A percentile compares a stretch with the other conserved stretches of the same genome.
phyloP scores from a whole-genome alignment of 306 rosid species.

The Benincasa hispida region DNA sequence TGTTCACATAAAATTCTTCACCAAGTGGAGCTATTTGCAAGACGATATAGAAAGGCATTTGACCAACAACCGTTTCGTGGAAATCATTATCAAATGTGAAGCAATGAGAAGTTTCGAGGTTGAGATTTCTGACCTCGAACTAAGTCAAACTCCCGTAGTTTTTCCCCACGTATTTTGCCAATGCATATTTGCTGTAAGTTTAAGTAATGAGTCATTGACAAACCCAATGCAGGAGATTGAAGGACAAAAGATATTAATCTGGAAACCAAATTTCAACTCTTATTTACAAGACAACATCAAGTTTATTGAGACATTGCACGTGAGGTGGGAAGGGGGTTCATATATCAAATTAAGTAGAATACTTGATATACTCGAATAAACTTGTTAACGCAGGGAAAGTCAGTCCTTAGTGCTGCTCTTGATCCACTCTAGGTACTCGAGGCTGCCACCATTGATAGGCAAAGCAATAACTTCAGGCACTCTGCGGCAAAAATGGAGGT shows the following conservation, averaged over 20 bases:
- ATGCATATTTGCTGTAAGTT: not conserved
- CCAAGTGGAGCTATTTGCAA: not conserved
- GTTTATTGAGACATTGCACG: not conserved
- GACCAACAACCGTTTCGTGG: not conserved
- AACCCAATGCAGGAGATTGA: not conserved
- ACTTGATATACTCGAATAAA: not conserved
- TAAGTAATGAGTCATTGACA: not conserved
- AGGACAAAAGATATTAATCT: not conserved
- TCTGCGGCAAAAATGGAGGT: slow-evolving; percentile 23
- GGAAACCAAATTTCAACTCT: not conserved
- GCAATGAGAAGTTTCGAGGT: not conserved
- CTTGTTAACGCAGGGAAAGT: slow-evolving; percentile 9
- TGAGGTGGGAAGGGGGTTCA: not conserved
- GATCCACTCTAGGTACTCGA: slow-evolving; percentile 68
- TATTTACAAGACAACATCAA: not conserved
- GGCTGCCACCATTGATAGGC: slow-evolving; percentile 76
- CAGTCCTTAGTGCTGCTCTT: slow-evolving; percentile 83
- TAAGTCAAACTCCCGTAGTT: not conserved
- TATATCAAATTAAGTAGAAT: not conserved
- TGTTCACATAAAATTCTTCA: not conserved
- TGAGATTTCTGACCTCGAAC: slow-evolving; percentile 4
- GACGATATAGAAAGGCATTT: not conserved
- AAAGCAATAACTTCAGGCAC: slow-evolving; percentile 92
- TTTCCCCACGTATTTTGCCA: not conserved
- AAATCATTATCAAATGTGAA: not conserved